Conservation (phyloP, 208 protist genomes). For the Leishmania tropica region DNA sequence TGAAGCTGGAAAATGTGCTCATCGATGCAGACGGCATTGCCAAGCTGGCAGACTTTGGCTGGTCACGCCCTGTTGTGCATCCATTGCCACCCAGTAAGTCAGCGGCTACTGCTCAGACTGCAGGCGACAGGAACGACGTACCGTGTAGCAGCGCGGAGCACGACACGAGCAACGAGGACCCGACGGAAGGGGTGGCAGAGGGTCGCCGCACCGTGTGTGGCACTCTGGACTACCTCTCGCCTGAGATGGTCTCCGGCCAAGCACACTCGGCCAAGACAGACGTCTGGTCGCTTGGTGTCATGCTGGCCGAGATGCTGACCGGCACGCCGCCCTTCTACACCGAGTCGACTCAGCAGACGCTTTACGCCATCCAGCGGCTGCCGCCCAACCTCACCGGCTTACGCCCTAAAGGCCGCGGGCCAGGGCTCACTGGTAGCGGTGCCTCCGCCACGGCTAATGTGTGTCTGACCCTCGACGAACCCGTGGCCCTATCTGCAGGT, state of each 20-base stretch:
- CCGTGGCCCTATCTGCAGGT: conserved; percentile 25
- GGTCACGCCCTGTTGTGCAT: conserved; percentile 68
- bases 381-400: conserved; percentile 36
- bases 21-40: conserved; percentile 80
- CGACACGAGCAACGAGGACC: neutral
- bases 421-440: neutral
- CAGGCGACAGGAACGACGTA: neutral
- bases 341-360: conserved; percentile 45
- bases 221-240: conserved; percentile 99
- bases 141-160: neutral
- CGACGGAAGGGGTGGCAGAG: neutral
- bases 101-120: neutral
- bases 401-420: too few species aligned
- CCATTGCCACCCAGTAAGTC: neutral
- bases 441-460: neutral
- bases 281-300: conserved; percentile 90
- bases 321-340: conserved; percentile 79
- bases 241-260: conserved; percentile 94
- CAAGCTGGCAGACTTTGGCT: conserved; percentile 99
- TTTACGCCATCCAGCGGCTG: conserved; percentile 59
- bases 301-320: conserved; percentile 84
- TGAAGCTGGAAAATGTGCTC: conserved; percentile 93
- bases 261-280: conserved; percentile 74
- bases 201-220: conserved; percentile 85
- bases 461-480: neutral